These are phyloP conservation scores for Lojkania enalia DNA, from an alignment of 2,329 filamentous ascomycete genomes.

Conservation along the genomic window DNA sequence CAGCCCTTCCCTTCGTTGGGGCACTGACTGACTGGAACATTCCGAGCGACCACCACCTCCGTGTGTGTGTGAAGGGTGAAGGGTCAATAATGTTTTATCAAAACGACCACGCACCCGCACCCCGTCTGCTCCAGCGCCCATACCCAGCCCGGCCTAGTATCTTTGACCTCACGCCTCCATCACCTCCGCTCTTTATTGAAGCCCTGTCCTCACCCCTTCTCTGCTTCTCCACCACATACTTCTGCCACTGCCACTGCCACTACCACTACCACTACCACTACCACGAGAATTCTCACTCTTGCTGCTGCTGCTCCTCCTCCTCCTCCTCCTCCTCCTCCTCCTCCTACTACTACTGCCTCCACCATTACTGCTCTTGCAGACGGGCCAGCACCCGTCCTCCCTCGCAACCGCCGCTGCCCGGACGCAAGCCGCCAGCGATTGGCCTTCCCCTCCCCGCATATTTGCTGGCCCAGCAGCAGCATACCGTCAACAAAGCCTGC, in stretches of 20 bases:
- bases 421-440: constrained; percentile 37
- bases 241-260: neutral
- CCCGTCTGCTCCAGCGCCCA: constrained; percentile 3
- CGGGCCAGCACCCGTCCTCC: too few species aligned
- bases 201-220: neutral
- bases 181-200: constrained; percentile 22
- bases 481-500: constrained; percentile 30
- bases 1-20: constrained; percentile 44
- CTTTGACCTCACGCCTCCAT: constrained; percentile 12
- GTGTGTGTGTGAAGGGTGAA: too few species aligned
- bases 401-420: constrained; percentile 22
- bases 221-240: too few species aligned
- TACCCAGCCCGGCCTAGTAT: constrained; percentile 7
- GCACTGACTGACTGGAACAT: constrained; percentile 40
- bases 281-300: neutral
- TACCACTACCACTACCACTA: neutral
- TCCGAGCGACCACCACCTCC: constrained; percentile 30
- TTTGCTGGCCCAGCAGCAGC: constrained; percentile 36
- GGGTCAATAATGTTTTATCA: constrained; percentile 49
- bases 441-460: constrained; percentile 28
- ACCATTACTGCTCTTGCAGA: too few species aligned
- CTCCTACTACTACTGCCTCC: neutral
- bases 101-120: constrained; percentile 22
- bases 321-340: too few species aligned
- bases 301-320: too few species aligned